Conservation (phyloP, 495 filamentous ascomycete genomes). For the Jackrogersella minutella region DNA sequence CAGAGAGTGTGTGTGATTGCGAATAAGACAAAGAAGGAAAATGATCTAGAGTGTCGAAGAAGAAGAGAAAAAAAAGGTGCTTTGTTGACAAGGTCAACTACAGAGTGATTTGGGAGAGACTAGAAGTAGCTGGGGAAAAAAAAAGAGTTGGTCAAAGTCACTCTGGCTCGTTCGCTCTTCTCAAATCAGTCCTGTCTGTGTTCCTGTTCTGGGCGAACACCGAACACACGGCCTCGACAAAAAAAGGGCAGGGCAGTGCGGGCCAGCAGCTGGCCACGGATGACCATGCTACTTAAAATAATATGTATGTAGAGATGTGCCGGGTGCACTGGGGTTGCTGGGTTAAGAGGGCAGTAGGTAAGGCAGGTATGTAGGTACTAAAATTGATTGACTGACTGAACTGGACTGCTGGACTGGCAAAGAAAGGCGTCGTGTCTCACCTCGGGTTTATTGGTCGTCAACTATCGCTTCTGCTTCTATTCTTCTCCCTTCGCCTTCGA, state of each 20-base stretch:
- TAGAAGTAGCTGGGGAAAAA: constrained; percentile 43
- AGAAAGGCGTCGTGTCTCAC: constrained; percentile 42
- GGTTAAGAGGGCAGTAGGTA: neutral
- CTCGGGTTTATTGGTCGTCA: constrained; percentile 39
- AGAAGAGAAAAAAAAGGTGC: constrained; percentile 32
- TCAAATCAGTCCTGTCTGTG: constrained; percentile 32
- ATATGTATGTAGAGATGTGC: constrained; percentile 9
- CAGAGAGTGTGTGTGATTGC: constrained; percentile 41
- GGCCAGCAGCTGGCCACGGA: constrained; percentile 46
- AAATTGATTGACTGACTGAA: too few species aligned
- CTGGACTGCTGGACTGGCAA: constrained; percentile 10
- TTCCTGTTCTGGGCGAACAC: constrained; percentile 25
- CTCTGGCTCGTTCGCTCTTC: constrained; percentile 38
- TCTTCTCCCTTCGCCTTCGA: constrained; percentile 27
- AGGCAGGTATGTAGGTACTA: neutral
- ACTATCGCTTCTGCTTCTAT: constrained; percentile 7
- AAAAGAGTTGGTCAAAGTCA: constrained; percentile 40
- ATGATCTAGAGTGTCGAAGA: constrained; percentile 31
- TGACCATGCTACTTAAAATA: constrained; percentile 48
- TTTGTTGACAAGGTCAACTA: constrained; percentile 47
- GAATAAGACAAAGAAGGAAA: constrained; percentile 42
- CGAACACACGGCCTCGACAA: constrained; percentile 32
- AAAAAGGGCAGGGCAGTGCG: constrained; percentile 49
- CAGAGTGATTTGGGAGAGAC: constrained; percentile 34
- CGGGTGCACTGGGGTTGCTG: constrained; percentile 22